Evolutionary conservation across 345 rosid genomes (phyloP).

Genomic region (Populus pruinosa): DNA sequence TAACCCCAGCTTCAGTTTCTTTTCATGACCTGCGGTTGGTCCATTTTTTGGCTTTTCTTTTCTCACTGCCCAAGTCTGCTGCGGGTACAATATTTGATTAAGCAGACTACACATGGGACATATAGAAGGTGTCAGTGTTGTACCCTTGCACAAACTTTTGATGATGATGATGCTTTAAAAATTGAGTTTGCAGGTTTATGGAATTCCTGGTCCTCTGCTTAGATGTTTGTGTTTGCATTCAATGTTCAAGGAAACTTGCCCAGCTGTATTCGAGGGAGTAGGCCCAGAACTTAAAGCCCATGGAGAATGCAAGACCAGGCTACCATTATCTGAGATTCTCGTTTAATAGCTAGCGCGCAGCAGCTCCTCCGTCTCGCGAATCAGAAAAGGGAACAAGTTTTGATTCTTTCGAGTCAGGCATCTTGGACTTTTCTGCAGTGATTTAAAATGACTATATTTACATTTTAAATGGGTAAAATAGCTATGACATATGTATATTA

Average conservation of each 20-base stretch:
- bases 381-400: too few species aligned
- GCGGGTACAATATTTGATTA: background rate
- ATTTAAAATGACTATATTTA: too few species aligned
- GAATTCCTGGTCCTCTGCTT: background rate
- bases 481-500: too few species aligned
- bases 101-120: background rate
- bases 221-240: background rate
- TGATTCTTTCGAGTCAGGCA: background rate
- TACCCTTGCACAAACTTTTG: background rate
- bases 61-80: background rate
- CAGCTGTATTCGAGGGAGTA: background rate
- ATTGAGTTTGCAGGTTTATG: background rate
- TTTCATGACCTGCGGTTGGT: background rate
- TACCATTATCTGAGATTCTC: background rate
- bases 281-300: background rate
- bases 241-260: background rate
- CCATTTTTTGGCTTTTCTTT: background rate
- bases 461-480: too few species aligned
- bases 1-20: background rate
- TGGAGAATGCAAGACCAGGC: background rate
- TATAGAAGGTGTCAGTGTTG: background rate
- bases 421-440: too few species aligned
- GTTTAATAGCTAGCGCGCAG: too few species aligned
- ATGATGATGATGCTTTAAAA: background rate
- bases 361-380: too few species aligned